phyloP scores from a whole-genome alignment of 495 filamentous ascomycete genomes.

The Astrothelium subdiscretum region DNA sequence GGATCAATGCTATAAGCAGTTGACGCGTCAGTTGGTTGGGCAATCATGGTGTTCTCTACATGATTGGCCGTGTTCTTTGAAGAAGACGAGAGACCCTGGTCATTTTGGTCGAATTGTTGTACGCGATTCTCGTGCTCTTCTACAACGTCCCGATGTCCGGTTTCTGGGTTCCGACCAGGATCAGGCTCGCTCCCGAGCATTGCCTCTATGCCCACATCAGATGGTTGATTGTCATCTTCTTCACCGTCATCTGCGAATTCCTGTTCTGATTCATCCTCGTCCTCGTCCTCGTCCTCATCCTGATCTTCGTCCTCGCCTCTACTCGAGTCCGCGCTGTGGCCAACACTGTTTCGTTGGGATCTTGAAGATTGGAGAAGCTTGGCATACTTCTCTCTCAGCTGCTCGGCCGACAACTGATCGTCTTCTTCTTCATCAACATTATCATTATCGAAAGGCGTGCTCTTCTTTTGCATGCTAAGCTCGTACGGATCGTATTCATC shows the following conservation, averaged over 20 bases:
- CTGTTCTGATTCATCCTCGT: constrained; percentile 9
- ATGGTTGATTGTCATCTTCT: constrained; percentile 18
- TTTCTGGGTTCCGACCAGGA: background rate
- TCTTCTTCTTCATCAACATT: background rate
- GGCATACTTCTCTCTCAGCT: background rate
- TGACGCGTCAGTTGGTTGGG: background rate
- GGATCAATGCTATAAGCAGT: background rate
- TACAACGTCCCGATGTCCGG: background rate
- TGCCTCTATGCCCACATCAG: background rate
- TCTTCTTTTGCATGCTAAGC: background rate
- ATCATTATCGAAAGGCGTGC: background rate
- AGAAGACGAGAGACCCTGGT: background rate
- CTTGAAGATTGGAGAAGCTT: background rate
- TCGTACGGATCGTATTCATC: background rate
- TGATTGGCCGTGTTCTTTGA: background rate
- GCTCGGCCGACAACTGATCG: background rate
- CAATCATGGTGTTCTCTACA: background rate
- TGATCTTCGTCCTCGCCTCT: constrained; percentile 3
- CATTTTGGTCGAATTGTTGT: background rate
- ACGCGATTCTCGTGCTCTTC: background rate
- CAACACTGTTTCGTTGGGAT: background rate
- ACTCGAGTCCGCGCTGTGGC: background rate
- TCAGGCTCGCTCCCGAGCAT: background rate
- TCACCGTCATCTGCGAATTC: background rate
- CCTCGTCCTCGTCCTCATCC: background rate